A percentile compares a stretch with the other conserved stretches of the same genome.
Evolutionary conservation across 352 stramenopile genomes (phyloP).

Genomic region (Phytophthora nicotianae): DNA sequence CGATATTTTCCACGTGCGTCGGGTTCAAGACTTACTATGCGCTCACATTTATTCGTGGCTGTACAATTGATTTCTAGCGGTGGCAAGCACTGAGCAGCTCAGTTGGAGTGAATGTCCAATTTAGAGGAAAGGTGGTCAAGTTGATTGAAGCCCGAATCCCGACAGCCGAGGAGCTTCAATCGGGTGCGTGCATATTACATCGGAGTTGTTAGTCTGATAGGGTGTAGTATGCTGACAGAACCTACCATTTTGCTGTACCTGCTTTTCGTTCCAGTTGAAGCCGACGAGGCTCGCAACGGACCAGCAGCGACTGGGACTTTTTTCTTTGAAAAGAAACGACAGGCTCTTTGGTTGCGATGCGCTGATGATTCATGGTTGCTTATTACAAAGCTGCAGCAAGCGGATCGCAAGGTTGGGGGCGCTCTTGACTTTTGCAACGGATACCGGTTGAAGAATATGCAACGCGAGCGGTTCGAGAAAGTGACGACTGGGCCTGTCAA

Average conservation of each 20-base stretch:
- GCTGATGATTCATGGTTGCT: constrained; percentile 60
- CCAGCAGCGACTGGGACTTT: constrained; percentile 43
- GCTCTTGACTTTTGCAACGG: constrained; percentile 85
- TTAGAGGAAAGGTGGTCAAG: constrained; percentile 71
- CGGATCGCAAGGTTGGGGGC: constrained; percentile 61
- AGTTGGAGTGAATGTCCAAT: constrained; percentile 70
- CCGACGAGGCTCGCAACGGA: constrained; percentile 19
- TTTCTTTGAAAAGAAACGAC: constrained; percentile 77
- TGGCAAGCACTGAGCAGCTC: constrained; percentile 84
- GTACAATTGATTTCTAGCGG: constrained; percentile 30
- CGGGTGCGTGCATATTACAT: constrained; percentile 31
- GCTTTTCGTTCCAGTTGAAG: constrained; percentile 22
- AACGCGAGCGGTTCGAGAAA: constrained; percentile 51
- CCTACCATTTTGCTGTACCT: not conserved
- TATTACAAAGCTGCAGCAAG: constrained; percentile 71
- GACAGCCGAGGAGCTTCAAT: constrained; percentile 42
- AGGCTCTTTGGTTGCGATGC: constrained; percentile 78
- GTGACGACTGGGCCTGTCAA: constrained; percentile 12
- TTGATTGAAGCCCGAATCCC: constrained; percentile 65
- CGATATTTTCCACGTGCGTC: constrained; percentile 57
- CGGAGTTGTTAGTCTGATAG: not conserved
- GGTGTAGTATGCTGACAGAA: constrained; percentile 3
- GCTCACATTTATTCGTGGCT: constrained; percentile 1
- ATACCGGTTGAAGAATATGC: constrained; percentile 69
- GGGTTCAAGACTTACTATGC: not conserved